A percentile compares a stretch with the other conserved stretches of the same genome.
Conservation (phyloP, 495 filamentous ascomycete genomes). For the Aspergillus nanangensis region DNA sequence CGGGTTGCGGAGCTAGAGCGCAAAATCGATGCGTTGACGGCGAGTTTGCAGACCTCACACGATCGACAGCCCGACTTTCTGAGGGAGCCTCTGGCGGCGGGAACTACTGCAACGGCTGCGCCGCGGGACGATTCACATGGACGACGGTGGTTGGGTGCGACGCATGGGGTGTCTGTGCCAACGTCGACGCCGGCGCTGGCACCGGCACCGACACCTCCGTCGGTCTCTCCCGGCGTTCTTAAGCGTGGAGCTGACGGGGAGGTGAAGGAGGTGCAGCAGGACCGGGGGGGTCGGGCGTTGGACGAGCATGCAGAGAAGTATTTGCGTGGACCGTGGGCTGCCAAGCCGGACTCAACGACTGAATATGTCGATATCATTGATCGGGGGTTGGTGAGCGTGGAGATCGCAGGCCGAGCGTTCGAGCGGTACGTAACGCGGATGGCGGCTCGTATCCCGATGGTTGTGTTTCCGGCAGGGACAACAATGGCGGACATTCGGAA, state of each 20-base stretch:
- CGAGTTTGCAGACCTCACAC: conserved; percentile 58
- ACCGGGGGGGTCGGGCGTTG: too few species aligned
- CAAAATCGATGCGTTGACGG: conserved; percentile 87
- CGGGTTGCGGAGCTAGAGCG: conserved; percentile 90
- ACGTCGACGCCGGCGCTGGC: neutral
- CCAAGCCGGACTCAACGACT: conserved; percentile 6
- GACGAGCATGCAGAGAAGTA: neutral
- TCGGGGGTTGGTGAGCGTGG: conserved; percentile 58
- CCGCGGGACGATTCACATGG: conserved; percentile 7
- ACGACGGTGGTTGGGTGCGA: too few species aligned
- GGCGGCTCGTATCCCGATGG: conserved; percentile 67
- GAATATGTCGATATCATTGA: conserved; percentile 62
- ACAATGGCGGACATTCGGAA: conserved; percentile 63
- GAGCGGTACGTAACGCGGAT: conserved; percentile 64
- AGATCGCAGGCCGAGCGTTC: conserved; percentile 62
- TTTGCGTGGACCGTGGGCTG: neutral
- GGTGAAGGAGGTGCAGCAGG: too few species aligned
- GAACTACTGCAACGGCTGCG: neutral
- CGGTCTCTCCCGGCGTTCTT: too few species aligned
- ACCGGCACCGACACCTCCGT: neutral
- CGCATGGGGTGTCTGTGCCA: conserved; percentile 2
- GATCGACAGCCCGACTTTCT: conserved; percentile 8
- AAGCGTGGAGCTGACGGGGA: too few species aligned
- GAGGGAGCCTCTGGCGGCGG: neutral
- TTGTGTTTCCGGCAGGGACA: conserved; percentile 66